Conservation (phyloP, 2,329 filamentous ascomycete genomes). For the Eutypa lata region DNA sequence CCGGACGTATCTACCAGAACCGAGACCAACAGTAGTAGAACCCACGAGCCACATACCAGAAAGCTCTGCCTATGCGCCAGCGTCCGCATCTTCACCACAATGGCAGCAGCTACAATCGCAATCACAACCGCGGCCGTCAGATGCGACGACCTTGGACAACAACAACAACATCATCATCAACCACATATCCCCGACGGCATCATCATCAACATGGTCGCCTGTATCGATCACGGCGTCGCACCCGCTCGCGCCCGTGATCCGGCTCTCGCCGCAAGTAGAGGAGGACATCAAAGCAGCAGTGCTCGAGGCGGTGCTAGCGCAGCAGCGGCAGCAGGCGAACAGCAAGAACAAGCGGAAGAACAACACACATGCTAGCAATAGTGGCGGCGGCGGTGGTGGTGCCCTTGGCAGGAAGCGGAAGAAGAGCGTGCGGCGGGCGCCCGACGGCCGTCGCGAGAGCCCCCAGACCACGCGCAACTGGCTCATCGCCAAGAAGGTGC, state of each 20-base stretch:
- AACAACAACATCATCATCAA: too few species aligned
- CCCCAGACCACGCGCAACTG: background rate
- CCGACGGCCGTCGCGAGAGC: background rate
- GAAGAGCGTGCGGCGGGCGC: background rate
- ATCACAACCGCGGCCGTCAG: too few species aligned
- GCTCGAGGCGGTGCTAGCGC: constrained; percentile 2
- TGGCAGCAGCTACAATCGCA: too few species aligned
- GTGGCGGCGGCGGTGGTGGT: too few species aligned
- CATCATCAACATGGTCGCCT: background rate
- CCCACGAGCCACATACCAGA: too few species aligned
- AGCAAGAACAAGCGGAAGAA: background rate
- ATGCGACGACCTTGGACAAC: too few species aligned
- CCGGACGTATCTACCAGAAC: too few species aligned
- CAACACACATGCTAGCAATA: too few species aligned
- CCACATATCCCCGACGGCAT: too few species aligned
- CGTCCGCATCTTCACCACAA: too few species aligned
- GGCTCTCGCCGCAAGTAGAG: constrained; percentile 8
- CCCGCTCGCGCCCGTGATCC: background rate
- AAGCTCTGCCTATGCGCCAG: too few species aligned
- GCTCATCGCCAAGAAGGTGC: background rate
- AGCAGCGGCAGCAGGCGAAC: background rate
- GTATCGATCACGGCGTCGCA: background rate
- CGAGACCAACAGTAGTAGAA: too few species aligned
- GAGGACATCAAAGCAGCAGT: constrained; percentile 13
- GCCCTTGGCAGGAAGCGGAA: background rate